Base-by-base conservation (phyloP, 78 protist genomes). In the Emiliania huxleyi region DNA sequence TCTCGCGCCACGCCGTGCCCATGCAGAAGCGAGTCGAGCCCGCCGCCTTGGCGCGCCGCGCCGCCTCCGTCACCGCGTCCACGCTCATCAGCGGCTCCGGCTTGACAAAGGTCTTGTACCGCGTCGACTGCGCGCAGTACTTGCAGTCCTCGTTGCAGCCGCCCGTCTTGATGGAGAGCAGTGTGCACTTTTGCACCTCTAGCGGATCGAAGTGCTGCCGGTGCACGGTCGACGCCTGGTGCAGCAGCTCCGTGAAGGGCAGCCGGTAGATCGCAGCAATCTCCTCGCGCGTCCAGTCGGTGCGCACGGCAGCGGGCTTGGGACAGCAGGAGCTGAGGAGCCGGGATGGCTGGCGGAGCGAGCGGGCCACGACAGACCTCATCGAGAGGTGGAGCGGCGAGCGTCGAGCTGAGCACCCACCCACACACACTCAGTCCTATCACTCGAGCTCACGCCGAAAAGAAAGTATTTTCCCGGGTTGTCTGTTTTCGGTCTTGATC, bases 1-100 rank as follows among this genome's bases (percentile, higher is more conserved):
- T 93, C 29, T 93, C 97, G 8, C 97, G 49, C 97, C 97, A 96
- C 45, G 97, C 97, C 1, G 96, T 87, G 42, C 97, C 97, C 97
- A 96, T 96, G 93, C 97, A 96, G 87, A 96, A 96, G 33, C 97
- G 94, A 15, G 97, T 91, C 55, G 90, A 52, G 1, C 97, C 97
- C 1, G 95, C 93, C 40, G 0, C 94, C 75, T 91, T 90, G 0
- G 97, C 97, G 49, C 45, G 48, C 23, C 40, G 23, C n/a, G 97
- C 97, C 38, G 88, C 92, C 35, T 91, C 93, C 12, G 85, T 1
- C 29, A 96, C 95, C 18, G 44, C 93, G 29, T 91, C 89, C 55
- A 91, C 83, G 15, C 37, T 48, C 92, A 96, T n/a, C 69, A 92
- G 23, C 88, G 90, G 93, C 81, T 38, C 38, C 35, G 97, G 90